phyloP scores from a whole-genome alignment of 495 filamentous ascomycete species.

The Xylaria longipes region DNA sequence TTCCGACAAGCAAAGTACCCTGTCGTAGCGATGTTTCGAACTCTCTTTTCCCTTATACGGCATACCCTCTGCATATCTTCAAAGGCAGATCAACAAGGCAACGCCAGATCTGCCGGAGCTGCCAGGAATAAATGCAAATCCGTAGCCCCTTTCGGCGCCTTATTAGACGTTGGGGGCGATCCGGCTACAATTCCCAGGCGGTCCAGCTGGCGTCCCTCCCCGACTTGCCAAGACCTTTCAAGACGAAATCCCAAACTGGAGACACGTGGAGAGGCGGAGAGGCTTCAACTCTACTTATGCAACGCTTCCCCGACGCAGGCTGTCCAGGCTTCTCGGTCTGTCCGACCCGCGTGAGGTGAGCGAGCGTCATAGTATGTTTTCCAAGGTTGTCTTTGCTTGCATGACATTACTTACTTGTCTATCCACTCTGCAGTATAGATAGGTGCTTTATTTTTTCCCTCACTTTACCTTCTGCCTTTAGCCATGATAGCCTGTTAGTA shows the following conservation, averaged over 20 bases:
- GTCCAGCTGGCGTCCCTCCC: neutral
- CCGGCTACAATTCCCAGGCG: conserved; percentile 1
- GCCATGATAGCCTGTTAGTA: neutral
- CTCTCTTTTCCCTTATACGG: neutral
- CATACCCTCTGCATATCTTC: neutral
- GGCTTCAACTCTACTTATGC: conserved; percentile 8
- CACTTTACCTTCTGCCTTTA: neutral
- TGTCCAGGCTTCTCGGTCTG: conserved; percentile 6
- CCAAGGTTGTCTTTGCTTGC: conserved; percentile 1
- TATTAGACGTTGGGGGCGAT: neutral
- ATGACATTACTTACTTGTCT: neutral
- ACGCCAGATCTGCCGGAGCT: neutral
- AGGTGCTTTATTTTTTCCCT: neutral
- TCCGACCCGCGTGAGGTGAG: conserved; percentile 15
- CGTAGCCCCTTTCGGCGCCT: neutral
- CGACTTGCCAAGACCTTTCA: neutral
- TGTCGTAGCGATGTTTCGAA: neutral
- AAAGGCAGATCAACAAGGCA: neutral
- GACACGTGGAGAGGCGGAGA: conserved; percentile 18
- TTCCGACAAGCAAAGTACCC: conserved; percentile 10
- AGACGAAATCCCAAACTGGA: neutral
- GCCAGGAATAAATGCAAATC: conserved; percentile 8
- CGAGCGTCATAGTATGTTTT: conserved; percentile 1
- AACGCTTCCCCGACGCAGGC: conserved; percentile 16
- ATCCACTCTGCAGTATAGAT: neutral